Evolutionary conservation across 2,329 filamentous ascomycete genomes (phyloP).

Genomic region (Alternaria rosae): DNA sequence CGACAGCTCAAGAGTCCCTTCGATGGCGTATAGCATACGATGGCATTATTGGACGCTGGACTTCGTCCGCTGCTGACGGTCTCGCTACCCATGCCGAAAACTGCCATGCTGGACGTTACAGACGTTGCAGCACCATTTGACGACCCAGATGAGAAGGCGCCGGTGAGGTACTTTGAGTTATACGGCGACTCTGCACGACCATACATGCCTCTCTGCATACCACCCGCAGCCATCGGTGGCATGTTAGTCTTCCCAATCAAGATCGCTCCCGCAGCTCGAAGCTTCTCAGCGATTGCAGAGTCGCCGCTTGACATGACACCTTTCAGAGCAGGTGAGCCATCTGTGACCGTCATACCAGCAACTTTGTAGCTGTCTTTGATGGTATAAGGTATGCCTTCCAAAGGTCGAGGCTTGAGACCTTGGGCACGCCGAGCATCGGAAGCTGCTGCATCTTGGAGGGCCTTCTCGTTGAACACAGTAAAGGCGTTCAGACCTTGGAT

Average conservation of each 20-base stretch:
- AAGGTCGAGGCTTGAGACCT: conserved; percentile 46
- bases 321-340: conserved; percentile 63
- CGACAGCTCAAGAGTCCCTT: conserved; percentile 60
- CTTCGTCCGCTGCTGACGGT: conserved; percentile 65
- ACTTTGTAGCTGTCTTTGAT: conserved; percentile 67
- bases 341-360: conserved; percentile 60
- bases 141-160: conserved; percentile 64
- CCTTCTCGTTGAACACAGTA: conserved; percentile 56
- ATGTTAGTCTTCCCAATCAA: conserved; percentile 66
- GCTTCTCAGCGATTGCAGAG: conserved; percentile 57
- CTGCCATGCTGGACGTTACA: conserved; percentile 59
- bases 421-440: conserved; percentile 56
- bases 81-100: conserved; percentile 63
- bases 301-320: conserved; percentile 61
- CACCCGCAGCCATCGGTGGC: conserved; percentile 66
- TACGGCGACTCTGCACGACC: conserved; percentile 66
- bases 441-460: conserved; percentile 57
- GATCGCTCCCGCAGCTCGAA: conserved; percentile 60
- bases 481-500: conserved; percentile 57
- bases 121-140: conserved; percentile 65
- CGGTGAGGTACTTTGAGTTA: conserved; percentile 61
- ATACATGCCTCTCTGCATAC: conserved; percentile 65
- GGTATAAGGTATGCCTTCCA: conserved; percentile 66
- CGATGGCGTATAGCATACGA: conserved; percentile 65
- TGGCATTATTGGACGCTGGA: conserved; percentile 64